These are phyloP conservation scores for Penicillium sp. DNA, from an alignment of 2,329 filamentous ascomycete genomes.

Conservation along the genomic window DNA sequence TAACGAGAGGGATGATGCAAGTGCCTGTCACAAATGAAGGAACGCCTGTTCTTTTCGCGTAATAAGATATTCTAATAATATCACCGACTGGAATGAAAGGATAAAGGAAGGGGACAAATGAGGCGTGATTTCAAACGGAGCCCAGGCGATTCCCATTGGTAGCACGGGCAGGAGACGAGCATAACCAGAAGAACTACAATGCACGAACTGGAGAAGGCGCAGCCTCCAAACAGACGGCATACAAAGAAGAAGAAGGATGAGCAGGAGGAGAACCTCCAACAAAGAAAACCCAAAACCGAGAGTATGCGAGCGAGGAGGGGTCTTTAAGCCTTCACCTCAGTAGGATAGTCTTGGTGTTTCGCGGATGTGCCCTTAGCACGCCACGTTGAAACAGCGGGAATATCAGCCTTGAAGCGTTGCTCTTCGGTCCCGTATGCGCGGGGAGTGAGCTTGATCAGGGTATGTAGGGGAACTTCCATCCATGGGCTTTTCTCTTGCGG, in stretches of 20 bases:
- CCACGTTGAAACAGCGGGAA: constrained; percentile 96
- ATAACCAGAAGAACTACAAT: not conserved
- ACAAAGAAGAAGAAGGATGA: not conserved
- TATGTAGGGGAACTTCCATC: constrained; percentile 98
- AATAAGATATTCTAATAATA: constrained; percentile 13
- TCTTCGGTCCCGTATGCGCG: constrained; percentile 93
- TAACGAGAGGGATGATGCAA: constrained; percentile 2
- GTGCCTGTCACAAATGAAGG: not conserved
- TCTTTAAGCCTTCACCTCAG: constrained; percentile 25
- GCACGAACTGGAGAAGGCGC: constrained; percentile 15
- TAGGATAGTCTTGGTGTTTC: constrained; percentile 69
- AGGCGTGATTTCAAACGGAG: constrained; percentile 1
- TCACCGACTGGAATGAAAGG: not conserved
- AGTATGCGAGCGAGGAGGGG: not conserved
- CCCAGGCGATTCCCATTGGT: not conserved
- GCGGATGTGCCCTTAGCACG: constrained; percentile 90
- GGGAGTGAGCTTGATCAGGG: constrained; percentile 93
- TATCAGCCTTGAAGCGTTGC: constrained; percentile 84
- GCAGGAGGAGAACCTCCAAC: not conserved
- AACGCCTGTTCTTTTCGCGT: constrained; percentile 9
- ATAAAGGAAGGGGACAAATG: not conserved
- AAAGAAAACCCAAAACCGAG: not conserved
- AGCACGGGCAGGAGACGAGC: not conserved
- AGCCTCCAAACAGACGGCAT: constrained; percentile 12
- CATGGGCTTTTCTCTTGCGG: constrained; percentile 91